Conservation (phyloP, 1,284 basidiomycete genomes). For the Naganishia sp. region DNA sequence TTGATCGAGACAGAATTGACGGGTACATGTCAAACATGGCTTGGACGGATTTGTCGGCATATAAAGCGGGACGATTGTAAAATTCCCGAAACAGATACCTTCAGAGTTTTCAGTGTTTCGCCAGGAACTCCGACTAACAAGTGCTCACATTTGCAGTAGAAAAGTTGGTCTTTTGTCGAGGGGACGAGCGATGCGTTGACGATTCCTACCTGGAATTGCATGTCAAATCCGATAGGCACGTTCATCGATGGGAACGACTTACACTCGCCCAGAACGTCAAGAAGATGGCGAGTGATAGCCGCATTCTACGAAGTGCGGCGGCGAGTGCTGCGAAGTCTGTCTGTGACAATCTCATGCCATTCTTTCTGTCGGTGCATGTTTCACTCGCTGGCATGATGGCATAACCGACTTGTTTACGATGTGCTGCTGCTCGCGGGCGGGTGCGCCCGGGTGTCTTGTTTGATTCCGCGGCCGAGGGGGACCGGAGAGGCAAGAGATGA, state of each 20-base stretch:
- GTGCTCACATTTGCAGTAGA: conserved; percentile 53
- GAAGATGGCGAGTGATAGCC: not conserved
- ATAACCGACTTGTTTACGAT: conserved; percentile 8
- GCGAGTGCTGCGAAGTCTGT: not conserved
- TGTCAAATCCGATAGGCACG: not conserved
- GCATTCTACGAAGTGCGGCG: conserved; percentile 4
- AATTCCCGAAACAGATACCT: conserved; percentile 93
- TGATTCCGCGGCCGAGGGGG: not conserved
- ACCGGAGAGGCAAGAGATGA: too few relatives aligned
- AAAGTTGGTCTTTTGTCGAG: conserved; percentile 35
- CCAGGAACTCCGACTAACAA: not conserved
- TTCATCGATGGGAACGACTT: not conserved
- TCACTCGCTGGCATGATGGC: not conserved
- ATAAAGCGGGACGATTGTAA: conserved; percentile 78
- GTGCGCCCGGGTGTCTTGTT: not conserved
- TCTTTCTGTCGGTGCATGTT: not conserved
- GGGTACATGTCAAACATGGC: conserved; percentile 88
- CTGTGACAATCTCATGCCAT: not conserved
- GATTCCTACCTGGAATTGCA: not conserved
- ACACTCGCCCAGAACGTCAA: not conserved
- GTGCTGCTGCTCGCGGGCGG: not conserved
- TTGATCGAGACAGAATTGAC: conserved; percentile 92
- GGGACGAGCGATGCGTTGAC: conserved; percentile 24
- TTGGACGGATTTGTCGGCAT: conserved; percentile 79
- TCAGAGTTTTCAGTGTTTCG: too few relatives aligned